Evolutionary conservation across 1,284 basidiomycete species (phyloP).

Genomic region (Ganoderma boninense): DNA sequence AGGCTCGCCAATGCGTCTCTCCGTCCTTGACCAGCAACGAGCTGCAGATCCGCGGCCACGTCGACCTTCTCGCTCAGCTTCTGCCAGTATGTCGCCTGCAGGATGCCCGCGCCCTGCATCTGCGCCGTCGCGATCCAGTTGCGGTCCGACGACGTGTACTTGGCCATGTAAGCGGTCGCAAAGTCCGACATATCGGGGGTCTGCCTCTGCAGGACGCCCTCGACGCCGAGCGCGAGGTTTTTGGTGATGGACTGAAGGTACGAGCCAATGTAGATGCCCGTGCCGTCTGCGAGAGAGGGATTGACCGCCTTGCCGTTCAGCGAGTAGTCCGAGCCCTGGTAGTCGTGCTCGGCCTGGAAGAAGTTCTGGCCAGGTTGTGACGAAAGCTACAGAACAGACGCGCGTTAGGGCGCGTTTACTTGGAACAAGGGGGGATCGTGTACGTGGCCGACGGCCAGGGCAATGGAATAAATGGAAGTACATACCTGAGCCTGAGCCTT

Average conservation of each 20-base stretch:
- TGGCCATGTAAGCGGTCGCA: slow-evolving; percentile 88
- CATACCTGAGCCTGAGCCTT: slow-evolving; percentile 91
- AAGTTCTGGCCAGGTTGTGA: slow-evolving; percentile 83
- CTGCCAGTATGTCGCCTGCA: slow-evolving; percentile 97
- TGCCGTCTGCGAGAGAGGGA: slow-evolving; percentile 87
- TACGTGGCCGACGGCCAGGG: not conserved
- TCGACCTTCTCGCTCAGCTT: slow-evolving; percentile 97
- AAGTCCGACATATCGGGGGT: slow-evolving; percentile 79
- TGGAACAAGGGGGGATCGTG: slow-evolving; percentile 3
- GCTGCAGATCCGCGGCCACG: slow-evolving; percentile 93
- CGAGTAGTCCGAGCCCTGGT: slow-evolving; percentile 89
- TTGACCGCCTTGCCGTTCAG: slow-evolving; percentile 93
- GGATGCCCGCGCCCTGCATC: slow-evolving; percentile 85
- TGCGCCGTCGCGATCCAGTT: slow-evolving; percentile 96
- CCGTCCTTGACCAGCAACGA: slow-evolving; percentile 80
- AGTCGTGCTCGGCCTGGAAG: slow-evolving; percentile 96
- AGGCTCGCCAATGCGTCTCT: slow-evolving; percentile 93
- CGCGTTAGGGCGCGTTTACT: slow-evolving; percentile 25
- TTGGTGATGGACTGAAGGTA: slow-evolving; percentile 97
- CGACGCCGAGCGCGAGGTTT: slow-evolving; percentile 90
- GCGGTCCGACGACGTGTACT: slow-evolving; percentile 78
- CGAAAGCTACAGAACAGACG: slow-evolving; percentile 57
- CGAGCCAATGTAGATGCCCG: slow-evolving; percentile 95
- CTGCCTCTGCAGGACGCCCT: slow-evolving; percentile 88
- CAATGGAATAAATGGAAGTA: not conserved